Percentiles rank a stretch among this genome's conserved stretches.
Conservation (phyloP, 2,329 filamentous ascomycete species). For the Diaporthe caulivora region DNA sequence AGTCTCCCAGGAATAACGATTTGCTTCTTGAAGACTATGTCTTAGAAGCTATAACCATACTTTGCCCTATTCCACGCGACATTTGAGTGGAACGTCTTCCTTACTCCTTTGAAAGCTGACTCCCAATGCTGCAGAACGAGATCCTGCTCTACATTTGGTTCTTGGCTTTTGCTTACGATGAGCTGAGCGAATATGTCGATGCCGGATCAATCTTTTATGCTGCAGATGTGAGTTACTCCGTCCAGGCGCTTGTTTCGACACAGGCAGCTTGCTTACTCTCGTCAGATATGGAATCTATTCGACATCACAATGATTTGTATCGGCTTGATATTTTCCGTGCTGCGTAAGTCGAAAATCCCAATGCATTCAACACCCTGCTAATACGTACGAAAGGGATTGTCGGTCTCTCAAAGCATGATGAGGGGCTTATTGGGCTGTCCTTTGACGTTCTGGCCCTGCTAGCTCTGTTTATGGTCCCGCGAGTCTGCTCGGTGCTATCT, state of each 20-base stretch:
- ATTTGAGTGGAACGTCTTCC: too few species aligned
- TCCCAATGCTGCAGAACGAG: too few species aligned
- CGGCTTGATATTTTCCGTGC: conserved; percentile 76
- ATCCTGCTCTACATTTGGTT: conserved; percentile 87
- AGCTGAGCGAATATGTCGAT: conserved; percentile 86
- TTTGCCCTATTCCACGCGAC: too few species aligned
- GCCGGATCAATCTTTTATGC: conserved; percentile 89
- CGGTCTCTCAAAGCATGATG: conserved; percentile 72
- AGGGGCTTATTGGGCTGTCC: conserved; percentile 77
- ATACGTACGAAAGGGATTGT: conserved; percentile 66
- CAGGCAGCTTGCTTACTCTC: conserved; percentile 76
- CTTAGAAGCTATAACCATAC: too few species aligned
- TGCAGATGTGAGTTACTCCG: conserved; percentile 69
- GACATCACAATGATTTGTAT: conserved; percentile 83
- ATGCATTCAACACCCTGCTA: conserved; percentile 40
- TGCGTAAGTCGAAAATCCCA: conserved; percentile 68
- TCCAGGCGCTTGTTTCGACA: conserved; percentile 71
- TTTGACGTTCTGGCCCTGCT: conserved; percentile 93
- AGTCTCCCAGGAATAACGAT: too few species aligned
- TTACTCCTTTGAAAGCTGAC: too few species aligned
- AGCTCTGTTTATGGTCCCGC: conserved; percentile 89
- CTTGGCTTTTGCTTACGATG: conserved; percentile 88
- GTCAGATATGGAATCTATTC: conserved; percentile 78
- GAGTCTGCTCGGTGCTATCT: conserved; percentile 88
- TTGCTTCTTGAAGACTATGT: too few species aligned